Percentiles rank a stretch among this genome's conserved stretches.
Conservation (phyloP, 2,329 filamentous ascomycete species). For the Colletotrichum shisoi region DNA sequence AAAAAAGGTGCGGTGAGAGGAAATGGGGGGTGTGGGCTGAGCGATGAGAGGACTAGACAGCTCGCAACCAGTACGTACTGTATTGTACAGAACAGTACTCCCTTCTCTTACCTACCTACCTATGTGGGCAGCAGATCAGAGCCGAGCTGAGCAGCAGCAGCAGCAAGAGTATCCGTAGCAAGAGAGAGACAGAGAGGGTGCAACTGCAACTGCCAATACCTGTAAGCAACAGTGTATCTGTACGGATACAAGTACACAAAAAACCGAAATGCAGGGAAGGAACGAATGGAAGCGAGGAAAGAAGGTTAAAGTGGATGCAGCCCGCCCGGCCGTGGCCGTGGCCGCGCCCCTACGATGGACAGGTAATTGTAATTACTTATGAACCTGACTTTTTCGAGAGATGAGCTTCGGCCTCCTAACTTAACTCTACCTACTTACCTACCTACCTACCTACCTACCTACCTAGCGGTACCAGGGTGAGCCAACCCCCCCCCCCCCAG, state of each 20-base stretch:
- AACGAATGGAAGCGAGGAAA: conserved; percentile 36
- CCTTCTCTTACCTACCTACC: too few species aligned
- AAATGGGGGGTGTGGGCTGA: conserved; percentile 31
- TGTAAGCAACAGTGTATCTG: neutral
- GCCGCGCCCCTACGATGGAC: too few species aligned
- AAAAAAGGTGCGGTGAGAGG: conserved; percentile 35
- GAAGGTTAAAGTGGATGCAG: conserved; percentile 36
- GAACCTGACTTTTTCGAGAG: too few species aligned
- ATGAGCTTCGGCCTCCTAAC: neutral
- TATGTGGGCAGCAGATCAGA: neutral
- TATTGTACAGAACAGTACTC: too few species aligned
- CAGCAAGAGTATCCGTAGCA: neutral
- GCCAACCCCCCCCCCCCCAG: too few species aligned
- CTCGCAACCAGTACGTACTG: conserved; percentile 3
- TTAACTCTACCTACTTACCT: too few species aligned
- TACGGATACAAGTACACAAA: neutral
- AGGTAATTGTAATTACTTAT: too few species aligned
- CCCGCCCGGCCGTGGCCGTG: conserved; percentile 5
- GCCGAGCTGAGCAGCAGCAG: neutral
- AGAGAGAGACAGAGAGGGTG: neutral
- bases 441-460: too few species aligned
- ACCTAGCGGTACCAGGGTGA: too few species aligned
- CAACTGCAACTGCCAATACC: neutral
- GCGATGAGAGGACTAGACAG: conserved; percentile 13
- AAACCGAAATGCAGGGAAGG: neutral